Conservation (phyloP, 1,284 basidiomycete genomes). For the Microbotryum silenes-acaulis region DNA sequence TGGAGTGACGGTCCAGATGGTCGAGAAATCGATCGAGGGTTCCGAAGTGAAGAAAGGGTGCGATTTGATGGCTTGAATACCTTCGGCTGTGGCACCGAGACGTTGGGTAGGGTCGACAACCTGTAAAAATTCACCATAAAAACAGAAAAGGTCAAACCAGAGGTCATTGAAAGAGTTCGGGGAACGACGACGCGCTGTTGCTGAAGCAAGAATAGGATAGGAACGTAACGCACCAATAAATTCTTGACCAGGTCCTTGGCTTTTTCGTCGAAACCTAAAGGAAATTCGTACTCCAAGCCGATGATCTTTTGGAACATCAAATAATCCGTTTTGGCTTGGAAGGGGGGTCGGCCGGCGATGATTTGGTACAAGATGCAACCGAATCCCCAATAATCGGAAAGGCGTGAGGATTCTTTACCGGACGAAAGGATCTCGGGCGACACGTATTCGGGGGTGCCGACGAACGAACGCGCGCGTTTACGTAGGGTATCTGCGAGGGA, state of each 20-base stretch:
- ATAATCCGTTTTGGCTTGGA: slow-evolving; percentile 51
- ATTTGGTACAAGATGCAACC: slow-evolving; percentile 52
- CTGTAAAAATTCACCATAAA: slow-evolving; percentile 39
- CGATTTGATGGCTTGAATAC: slow-evolving; percentile 54
- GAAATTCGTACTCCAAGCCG: slow-evolving; percentile 46
- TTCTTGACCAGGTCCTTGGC: slow-evolving; percentile 45
- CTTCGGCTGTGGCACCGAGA: slow-evolving; percentile 56
- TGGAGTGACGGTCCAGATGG: slow-evolving; percentile 57
- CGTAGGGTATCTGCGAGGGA: slow-evolving; percentile 31
- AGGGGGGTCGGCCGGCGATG: slow-evolving; percentile 49
- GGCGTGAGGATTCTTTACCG: slow-evolving; percentile 46
- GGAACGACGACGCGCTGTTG: too few relatives aligned
- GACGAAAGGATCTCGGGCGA: slow-evolving; percentile 77
- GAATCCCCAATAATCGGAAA: slow-evolving; percentile 51
- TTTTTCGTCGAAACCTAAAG: slow-evolving; percentile 44
- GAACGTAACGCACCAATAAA: slow-evolving; percentile 40
- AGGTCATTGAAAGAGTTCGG: too few relatives aligned
- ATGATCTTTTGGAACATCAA: slow-evolving; percentile 53
- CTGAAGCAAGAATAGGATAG: too few relatives aligned
- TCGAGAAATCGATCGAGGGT: slow-evolving; percentile 55
- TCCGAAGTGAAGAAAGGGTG: slow-evolving; percentile 62
- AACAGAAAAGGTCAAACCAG: background rate
- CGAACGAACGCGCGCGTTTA: slow-evolving; percentile 56
- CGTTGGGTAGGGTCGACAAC: slow-evolving; percentile 62
- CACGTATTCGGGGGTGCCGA: slow-evolving; percentile 94